phyloP scores from a whole-genome alignment of 2,329 filamentous ascomycete genomes.

The Thielaviopsis populi region DNA sequence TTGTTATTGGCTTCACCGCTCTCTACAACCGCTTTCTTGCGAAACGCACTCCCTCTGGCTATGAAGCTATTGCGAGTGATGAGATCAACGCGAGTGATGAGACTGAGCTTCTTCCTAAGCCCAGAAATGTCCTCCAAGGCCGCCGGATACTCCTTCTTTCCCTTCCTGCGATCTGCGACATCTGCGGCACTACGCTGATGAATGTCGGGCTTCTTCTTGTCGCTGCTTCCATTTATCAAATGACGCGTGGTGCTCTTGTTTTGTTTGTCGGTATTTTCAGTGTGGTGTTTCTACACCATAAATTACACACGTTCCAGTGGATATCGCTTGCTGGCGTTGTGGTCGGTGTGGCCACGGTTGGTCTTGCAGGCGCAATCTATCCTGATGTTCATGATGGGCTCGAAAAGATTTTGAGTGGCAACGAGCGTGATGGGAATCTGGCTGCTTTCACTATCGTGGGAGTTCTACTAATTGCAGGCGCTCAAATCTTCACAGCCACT shows the following conservation, averaged over 20 bases:
- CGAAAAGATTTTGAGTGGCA: conserved; percentile 23
- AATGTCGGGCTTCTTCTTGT: conserved; percentile 90
- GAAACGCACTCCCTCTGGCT: conserved; percentile 35
- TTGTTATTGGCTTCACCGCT: conserved; percentile 60
- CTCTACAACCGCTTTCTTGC: conserved; percentile 46
- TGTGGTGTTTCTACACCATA: conserved; percentile 71
- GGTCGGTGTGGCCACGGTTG: conserved; percentile 73
- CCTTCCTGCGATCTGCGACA: conserved; percentile 82
- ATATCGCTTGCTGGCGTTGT: conserved; percentile 75
- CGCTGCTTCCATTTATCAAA: conserved; percentile 93
- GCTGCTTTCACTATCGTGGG: conserved; percentile 56
- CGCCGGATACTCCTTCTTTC: conserved; percentile 60
- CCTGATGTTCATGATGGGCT: conserved; percentile 35
- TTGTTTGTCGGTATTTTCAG: conserved; percentile 94
- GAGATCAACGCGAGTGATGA: conserved; percentile 29
- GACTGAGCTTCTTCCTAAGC: conserved; percentile 31
- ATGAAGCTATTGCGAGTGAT: conserved; percentile 46
- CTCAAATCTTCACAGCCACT: conserved; percentile 90
- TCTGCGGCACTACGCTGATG: conserved; percentile 91
- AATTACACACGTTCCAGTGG: conserved; percentile 83
- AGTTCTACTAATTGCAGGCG: conserved; percentile 77
- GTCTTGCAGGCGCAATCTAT: conserved; percentile 72
- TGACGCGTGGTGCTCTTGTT: conserved; percentile 89
- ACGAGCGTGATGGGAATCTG: conserved; percentile 26
- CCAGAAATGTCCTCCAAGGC: conserved; percentile 49